Evolutionary conservation across 495 filamentous ascomycete species (phyloP), one percentile per base, ranked within the genome.

Genomic region (Tuber umbilicatum): DNA sequence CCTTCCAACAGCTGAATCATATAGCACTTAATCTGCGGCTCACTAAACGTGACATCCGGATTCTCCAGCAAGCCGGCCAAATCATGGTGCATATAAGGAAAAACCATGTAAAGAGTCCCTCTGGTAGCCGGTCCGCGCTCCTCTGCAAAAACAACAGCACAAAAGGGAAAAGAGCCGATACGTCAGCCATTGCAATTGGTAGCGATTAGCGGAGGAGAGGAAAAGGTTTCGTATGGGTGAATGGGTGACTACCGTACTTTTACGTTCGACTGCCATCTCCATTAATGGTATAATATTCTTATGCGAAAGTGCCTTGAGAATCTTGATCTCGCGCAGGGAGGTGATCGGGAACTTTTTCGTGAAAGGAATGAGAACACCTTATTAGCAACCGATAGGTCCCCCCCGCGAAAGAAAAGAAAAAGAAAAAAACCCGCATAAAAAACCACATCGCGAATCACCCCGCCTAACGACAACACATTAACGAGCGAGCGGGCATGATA

Each of bases 11-110:
- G 88, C 83, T 99, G 95, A 70, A 94, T 85, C 89, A 99, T 89
- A 82, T 99, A 99, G 84, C 95, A 98, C 83, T 99, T 99, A 81
- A 97, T 97, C 83, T 98, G 94, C 9, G 91, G 88, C 80, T 93
- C 89, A 14, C 89, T 92, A 75, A 99, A 93, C 21, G 88, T 88
- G 72, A 98, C 94, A 7, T 89, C 87, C 40, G 94, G 94, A 78
- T 99, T 99, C 82, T 97, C 95, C 76, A 99, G 88, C 21, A 99
- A 88, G 72, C 95, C 95, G 27, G 94, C 97, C 9, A 99, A 87
- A 82, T 99, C 95, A 82, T 99, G 95, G 80, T 98, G 95, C 94
- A 98, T 97, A 82, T 98, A 99, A 43, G 94, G 94, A 38, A 90
- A 97, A 71, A 97, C 95, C 95, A 99, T 99, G 83, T 97, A 98